These are phyloP conservation scores for Clonostachys sp. DNA, from an alignment of 2,329 filamentous ascomycete genomes.

Conservation along the genomic window DNA sequence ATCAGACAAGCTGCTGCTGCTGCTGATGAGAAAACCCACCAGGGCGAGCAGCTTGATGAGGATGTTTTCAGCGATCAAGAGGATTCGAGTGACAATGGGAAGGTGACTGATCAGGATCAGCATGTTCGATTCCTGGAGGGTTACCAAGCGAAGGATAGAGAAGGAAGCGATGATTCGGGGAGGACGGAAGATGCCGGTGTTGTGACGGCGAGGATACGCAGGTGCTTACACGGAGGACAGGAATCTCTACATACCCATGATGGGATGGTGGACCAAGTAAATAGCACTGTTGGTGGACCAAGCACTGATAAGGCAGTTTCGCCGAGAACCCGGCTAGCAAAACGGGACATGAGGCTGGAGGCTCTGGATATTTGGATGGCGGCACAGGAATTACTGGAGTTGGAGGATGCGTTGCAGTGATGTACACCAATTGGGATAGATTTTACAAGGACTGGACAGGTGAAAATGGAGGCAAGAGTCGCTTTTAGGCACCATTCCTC, in stretches of 20 bases:
- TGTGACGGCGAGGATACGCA: constrained; percentile 16
- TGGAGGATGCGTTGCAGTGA: background rate
- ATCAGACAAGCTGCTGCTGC: constrained; percentile 2
- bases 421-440: background rate
- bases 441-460: background rate
- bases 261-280: constrained; percentile 19
- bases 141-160: background rate
- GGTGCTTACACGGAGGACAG: constrained; percentile 12
- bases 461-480: too few species aligned
- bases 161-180: constrained; percentile 11
- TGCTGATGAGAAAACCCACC: background rate
- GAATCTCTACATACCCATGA: background rate
- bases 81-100: background rate
- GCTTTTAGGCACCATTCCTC: too few species aligned
- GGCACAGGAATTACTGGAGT: constrained; percentile 12
- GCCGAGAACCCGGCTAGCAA: background rate
- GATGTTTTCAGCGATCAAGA: background rate
- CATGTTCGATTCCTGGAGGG: constrained; percentile 1
- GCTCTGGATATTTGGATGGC: constrained; percentile 22
- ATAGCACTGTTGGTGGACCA: too few species aligned
- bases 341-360: constrained; percentile 8
- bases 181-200: constrained; percentile 15
- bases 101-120: background rate
- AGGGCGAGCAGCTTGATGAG: background rate
- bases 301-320: too few species aligned